Conservation (phyloP, 2,329 filamentous ascomycete genomes). For the Phialophora verrucosa region DNA sequence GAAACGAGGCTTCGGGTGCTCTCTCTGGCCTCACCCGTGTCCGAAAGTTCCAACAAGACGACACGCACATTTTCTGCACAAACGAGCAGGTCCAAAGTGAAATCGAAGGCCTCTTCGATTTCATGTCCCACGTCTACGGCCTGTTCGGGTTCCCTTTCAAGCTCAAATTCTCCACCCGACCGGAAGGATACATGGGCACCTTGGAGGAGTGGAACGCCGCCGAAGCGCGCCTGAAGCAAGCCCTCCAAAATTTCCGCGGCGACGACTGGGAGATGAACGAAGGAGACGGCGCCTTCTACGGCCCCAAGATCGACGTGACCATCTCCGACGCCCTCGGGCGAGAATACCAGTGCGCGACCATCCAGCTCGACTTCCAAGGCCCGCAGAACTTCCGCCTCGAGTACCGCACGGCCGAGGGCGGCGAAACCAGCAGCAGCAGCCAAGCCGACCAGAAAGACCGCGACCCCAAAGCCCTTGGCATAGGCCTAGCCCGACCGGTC, state of each 20-base stretch:
- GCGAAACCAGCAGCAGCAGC: slow-evolving; percentile 46
- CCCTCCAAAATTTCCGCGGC: slow-evolving; percentile 77
- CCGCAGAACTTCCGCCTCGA: slow-evolving; percentile 85
- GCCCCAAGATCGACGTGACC: slow-evolving; percentile 97
- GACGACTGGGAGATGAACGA: slow-evolving; percentile 87
- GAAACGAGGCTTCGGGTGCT: slow-evolving; percentile 93
- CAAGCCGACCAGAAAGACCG: slow-evolving; percentile 39
- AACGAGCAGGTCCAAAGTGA: slow-evolving; percentile 77
- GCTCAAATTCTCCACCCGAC: slow-evolving; percentile 88
- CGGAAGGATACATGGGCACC: slow-evolving; percentile 86
- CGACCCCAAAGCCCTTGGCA: slow-evolving; percentile 43
- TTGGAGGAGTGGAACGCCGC: slow-evolving; percentile 87
- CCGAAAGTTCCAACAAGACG: slow-evolving; percentile 92
- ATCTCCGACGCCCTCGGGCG: slow-evolving; percentile 85
- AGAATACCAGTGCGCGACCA: slow-evolving; percentile 89
- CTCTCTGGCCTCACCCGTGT: slow-evolving; percentile 90
- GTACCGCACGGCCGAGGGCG: slow-evolving; percentile 76
- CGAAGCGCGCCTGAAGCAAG: slow-evolving; percentile 77
- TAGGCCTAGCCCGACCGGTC: slow-evolving; percentile 56
- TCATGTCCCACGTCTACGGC: slow-evolving; percentile 78
- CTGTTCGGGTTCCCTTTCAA: slow-evolving; percentile 90
- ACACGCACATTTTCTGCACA: slow-evolving; percentile 93
- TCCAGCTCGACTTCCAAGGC: slow-evolving; percentile 90
- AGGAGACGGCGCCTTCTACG: slow-evolving; percentile 97
- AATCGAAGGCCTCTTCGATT: slow-evolving; percentile 84